Evolutionary conservation across 768 basidiomycete genomes (phyloP).

Genomic region (Agaricus subrufescens): DNA sequence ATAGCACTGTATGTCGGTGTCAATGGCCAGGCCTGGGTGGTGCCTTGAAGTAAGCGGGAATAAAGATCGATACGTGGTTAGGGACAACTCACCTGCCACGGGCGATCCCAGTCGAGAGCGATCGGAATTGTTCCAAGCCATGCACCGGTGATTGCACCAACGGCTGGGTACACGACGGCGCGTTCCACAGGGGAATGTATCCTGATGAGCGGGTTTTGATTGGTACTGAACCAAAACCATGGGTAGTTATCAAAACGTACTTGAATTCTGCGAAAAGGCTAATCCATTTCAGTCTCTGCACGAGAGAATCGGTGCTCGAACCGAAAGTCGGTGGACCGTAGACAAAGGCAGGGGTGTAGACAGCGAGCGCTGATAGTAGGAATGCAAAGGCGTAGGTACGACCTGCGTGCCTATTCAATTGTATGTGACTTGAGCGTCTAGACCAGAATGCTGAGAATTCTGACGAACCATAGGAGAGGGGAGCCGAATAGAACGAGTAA

Average conservation of each 20-base stretch:
- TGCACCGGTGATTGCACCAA: slow-evolving; percentile 67
- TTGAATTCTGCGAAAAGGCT: slow-evolving; percentile 77
- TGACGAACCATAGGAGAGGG: slow-evolving; percentile 51
- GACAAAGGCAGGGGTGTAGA: slow-evolving; percentile 66
- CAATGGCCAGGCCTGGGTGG: slow-evolving; percentile 71
- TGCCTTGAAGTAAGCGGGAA: slow-evolving; percentile 9
- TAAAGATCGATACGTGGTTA: neutral
- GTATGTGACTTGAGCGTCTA: neutral
- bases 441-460: neutral
- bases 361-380: slow-evolving; percentile 59
- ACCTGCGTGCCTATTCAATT: slow-evolving; percentile 17
- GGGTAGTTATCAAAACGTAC: slow-evolving; percentile 42
- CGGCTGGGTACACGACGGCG: slow-evolving; percentile 71
- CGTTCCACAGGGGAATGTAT: slow-evolving; percentile 67
- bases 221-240: neutral
- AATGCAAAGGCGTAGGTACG: slow-evolving; percentile 69
- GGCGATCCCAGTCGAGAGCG: slow-evolving; percentile 94
- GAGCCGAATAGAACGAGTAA: slow-evolving; percentile 71
- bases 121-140: slow-evolving; percentile 85
- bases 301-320: slow-evolving; percentile 36
- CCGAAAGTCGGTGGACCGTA: slow-evolving; percentile 56
- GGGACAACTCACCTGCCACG: slow-evolving; percentile 78
- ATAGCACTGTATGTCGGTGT: slow-evolving; percentile 72
- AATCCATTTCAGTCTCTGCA: slow-evolving; percentile 64
- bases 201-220: slow-evolving; percentile 23